Evolutionary conservation across 1,284 basidiomycete genomes (phyloP).

Genomic region (Xerocomus amazonicus): DNA sequence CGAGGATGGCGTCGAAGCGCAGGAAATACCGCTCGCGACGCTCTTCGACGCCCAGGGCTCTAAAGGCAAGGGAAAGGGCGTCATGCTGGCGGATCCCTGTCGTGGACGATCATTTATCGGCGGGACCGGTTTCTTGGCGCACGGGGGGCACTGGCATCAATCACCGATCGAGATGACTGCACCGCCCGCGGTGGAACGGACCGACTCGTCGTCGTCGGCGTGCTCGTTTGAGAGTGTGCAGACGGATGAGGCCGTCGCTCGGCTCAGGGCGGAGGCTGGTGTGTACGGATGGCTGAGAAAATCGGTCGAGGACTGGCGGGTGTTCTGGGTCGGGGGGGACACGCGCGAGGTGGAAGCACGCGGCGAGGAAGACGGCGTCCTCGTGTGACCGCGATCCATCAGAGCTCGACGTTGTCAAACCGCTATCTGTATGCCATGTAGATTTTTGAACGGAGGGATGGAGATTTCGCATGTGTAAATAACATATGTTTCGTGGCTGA

Average conservation of each 20-base stretch:
- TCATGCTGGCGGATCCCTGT: constrained; percentile 45
- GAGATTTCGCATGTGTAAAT: constrained; percentile 9
- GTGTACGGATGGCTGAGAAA: constrained; percentile 72
- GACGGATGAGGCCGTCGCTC: constrained; percentile 45
- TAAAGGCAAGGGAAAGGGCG: constrained; percentile 39
- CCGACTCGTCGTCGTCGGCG: constrained; percentile 42
- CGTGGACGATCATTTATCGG: constrained; percentile 61
- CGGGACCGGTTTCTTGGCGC: constrained; percentile 57
- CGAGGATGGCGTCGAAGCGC: constrained; percentile 66
- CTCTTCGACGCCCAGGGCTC: constrained; percentile 15
- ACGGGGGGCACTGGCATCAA: constrained; percentile 70
- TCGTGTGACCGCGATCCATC: constrained; percentile 18
- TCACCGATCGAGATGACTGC: constrained; percentile 36
- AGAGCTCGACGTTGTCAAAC: too few relatives aligned
- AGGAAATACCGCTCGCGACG: constrained; percentile 51
- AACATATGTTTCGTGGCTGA: constrained; percentile 16
- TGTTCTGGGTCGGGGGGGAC: constrained; percentile 73
- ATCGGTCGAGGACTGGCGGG: constrained; percentile 65
- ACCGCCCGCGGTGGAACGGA: constrained; percentile 31
- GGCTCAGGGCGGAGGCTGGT: constrained; percentile 53
- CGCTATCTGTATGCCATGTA: not conserved
- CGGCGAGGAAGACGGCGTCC: constrained; percentile 25
- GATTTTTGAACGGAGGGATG: not conserved
- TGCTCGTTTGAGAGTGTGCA: constrained; percentile 49
- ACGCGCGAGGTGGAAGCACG: constrained; percentile 29